Evolutionary conservation across 148 eudicot species (phyloP), one percentile per base, ranked within the genome.

Genomic region (Arctostaphylos glauca): DNA sequence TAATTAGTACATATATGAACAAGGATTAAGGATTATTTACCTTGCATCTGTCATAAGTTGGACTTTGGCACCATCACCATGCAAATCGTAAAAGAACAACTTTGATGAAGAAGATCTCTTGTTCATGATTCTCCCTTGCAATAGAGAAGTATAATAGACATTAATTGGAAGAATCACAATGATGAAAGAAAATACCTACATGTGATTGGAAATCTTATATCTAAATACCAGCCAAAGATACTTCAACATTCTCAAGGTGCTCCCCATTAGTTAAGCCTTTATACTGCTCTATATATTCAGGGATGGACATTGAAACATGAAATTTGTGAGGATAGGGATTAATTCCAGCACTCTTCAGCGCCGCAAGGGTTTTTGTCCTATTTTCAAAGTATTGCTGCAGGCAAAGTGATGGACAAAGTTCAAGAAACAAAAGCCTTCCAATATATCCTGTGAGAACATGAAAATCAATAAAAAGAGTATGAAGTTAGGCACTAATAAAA

Each of bases 281-380:
- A 88, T 92, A 96, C 84, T 88, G 87, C 86, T 88, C 85, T 21
- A 91, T 83, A 83, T 90, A 96, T 55, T 91, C 94, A 54, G 84
- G 68, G 46, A 94, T 82, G 74, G 91, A 74, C 92, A 88, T 72
- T 5, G 91, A 81, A 67, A 86, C 92, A 66, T 77, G 77, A 77
- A 96, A 96, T 83, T 96, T 96, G 87, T 96, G 99, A 31, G 98
- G 98, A 81, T 96, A 96, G 6, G 98, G 98, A 80, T 96, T 94
- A 1, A 56, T 14, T 55, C 95, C 98, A 72, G 89, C 91, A 75
- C 82, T 90, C 91, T 94, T 96, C 85, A 88, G 89, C 59, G 95
- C 88, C 49, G 84, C 92, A 77, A 96, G 93, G 56, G 84, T 84
- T 84, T 88, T 94, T 84, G 92, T 81, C 89, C 99, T 87, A 84